Conservation (phyloP, 2,329 filamentous ascomycete species). For the Pseudogymnoascus sp. region DNA sequence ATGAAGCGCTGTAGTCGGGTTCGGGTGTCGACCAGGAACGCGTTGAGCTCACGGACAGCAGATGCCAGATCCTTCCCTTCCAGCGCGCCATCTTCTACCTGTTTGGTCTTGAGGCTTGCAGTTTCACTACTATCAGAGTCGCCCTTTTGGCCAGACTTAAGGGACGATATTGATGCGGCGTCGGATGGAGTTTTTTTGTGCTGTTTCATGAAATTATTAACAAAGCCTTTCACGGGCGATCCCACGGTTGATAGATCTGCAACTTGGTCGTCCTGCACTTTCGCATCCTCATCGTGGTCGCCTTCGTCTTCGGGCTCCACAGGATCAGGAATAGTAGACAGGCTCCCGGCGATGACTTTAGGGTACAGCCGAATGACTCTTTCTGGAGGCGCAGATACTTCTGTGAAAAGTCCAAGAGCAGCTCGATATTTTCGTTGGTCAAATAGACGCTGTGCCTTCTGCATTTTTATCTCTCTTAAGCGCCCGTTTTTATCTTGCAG, state of each 20-base stretch:
- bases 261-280: constrained; percentile 41
- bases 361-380: constrained; percentile 81
- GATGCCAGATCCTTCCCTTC: constrained; percentile 77
- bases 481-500: constrained; percentile 73
- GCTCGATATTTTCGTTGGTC: constrained; percentile 73
- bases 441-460: constrained; percentile 82
- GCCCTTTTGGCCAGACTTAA: constrained; percentile 35
- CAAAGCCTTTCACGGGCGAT: constrained; percentile 25
- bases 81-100: constrained; percentile 43
- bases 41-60: constrained; percentile 74
- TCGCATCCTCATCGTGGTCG: constrained; percentile 30
- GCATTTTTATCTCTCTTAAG: constrained; percentile 78
- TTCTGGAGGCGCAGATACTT: constrained; percentile 82
- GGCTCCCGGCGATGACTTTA: constrained; percentile 69
- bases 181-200: constrained; percentile 31
- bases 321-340: constrained; percentile 46
- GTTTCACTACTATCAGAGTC: constrained; percentile 44
- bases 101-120: constrained; percentile 40
- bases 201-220: constrained; percentile 33
- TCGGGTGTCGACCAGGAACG: constrained; percentile 81
- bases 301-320: constrained; percentile 38
- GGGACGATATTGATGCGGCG: constrained; percentile 50
- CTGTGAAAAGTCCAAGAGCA: constrained; percentile 84
- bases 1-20: constrained; percentile 53
- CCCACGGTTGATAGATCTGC: constrained; percentile 13